Evolutionary conservation across 1,139 yeast species (phyloP).

Genomic region (Blastobotrys raffinosifermentans): DNA sequence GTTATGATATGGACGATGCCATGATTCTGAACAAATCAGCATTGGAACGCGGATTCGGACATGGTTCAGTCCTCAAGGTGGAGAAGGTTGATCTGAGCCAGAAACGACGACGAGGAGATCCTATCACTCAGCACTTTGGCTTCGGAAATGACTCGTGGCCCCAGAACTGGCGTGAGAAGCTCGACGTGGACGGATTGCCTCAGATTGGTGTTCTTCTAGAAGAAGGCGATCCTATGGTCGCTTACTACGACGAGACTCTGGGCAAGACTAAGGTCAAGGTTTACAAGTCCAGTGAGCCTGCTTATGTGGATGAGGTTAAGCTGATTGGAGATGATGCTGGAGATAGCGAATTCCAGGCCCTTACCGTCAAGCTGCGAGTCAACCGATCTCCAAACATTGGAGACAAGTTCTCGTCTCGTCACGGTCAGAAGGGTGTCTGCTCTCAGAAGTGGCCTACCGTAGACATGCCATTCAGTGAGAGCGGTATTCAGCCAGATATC

Average conservation of each 20-base stretch:
- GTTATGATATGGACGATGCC: conserved; percentile 99
- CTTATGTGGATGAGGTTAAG: conserved; percentile 91
- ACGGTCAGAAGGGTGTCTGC: conserved; percentile 99
- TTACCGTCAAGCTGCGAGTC: conserved; percentile 85
- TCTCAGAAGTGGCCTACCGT: conserved; percentile 96
- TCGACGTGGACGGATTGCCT: conserved; percentile 93
- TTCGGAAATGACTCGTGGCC: conserved; percentile 94
- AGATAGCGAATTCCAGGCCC: conserved; percentile 72
- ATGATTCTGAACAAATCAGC: conserved; percentile 97
- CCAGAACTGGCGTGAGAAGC: conserved; percentile 75
- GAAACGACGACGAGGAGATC: conserved; percentile 86
- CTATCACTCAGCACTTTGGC: conserved; percentile 90
- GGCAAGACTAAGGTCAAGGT: conserved; percentile 91
- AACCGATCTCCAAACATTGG: conserved; percentile 94
- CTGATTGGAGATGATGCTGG: conserved; percentile 78
- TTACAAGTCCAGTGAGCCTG: conserved; percentile 93
- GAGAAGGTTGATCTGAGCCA: conserved; percentile 81
- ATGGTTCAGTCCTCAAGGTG: conserved; percentile 92
- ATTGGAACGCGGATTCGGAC: conserved; percentile 96
- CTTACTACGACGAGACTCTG: conserved; percentile 83
- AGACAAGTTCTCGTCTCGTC: conserved; percentile 96
- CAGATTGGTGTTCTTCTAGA: conserved; percentile 78
- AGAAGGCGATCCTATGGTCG: conserved; percentile 95
- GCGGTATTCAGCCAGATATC: conserved; percentile 95
- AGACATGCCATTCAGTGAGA: conserved; percentile 95